Evolutionary conservation across 2,329 filamentous ascomycete species (phyloP).

Genomic region (Mycogone perniciosa): DNA sequence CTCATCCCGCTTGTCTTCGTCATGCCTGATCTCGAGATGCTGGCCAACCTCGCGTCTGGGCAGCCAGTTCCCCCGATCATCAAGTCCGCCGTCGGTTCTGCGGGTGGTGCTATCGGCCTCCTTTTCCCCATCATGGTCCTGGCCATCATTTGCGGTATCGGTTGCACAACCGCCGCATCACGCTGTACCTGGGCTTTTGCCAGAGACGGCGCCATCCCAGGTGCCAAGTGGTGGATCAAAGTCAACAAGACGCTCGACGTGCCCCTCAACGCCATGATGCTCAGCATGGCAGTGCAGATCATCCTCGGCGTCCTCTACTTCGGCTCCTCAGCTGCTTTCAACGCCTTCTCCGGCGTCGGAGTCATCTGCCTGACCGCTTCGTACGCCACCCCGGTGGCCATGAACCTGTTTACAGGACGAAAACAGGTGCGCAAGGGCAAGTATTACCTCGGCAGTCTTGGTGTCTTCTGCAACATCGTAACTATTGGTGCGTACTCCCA

Average conservation of each 20-base stretch:
- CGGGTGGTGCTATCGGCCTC: constrained; percentile 56
- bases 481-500: constrained; percentile 48
- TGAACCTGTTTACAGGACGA: constrained; percentile 56
- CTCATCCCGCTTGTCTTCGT: constrained; percentile 64
- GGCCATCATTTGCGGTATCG: constrained; percentile 60
- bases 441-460: constrained; percentile 58
- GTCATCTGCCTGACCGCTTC: constrained; percentile 64
- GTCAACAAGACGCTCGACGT: constrained; percentile 58
- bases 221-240: constrained; percentile 52
- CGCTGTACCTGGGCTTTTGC: constrained; percentile 65
- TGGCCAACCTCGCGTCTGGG: constrained; percentile 46
- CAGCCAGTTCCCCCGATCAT: constrained; percentile 62
- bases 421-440: constrained; percentile 49
- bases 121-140: constrained; percentile 60
- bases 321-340: constrained; percentile 62
- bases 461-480: constrained; percentile 56
- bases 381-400: constrained; percentile 61
- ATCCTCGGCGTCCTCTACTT: constrained; percentile 63
- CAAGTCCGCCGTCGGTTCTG: constrained; percentile 53
- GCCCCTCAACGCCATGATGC: constrained; percentile 66
- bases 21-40: constrained; percentile 53
- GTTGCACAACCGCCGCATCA: constrained; percentile 62
- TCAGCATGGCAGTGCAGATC: constrained; percentile 60
- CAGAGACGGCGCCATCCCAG: constrained; percentile 63
- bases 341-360: constrained; percentile 63